Evolutionary conservation across 768 basidiomycete species (phyloP), one percentile per base, ranked within the genome.

Genomic region (Pisolithus orientalis): DNA sequence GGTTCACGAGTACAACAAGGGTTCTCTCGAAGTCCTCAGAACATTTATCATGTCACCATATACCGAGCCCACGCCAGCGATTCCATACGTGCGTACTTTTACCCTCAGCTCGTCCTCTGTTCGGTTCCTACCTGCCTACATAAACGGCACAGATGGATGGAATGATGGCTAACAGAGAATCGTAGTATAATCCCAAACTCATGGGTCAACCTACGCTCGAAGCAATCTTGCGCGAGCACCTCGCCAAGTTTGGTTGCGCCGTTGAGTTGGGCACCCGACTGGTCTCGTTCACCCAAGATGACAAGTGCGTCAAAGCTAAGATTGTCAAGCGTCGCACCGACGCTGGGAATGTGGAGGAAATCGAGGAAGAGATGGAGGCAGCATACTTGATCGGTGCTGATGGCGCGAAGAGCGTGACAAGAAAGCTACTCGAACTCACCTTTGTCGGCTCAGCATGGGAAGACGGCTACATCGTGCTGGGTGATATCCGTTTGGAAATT

Each of bases 181-280:
- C 13, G 5, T 14, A 67, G 63, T 52, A 37, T 17, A 53, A 54
- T 39, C 42, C 50, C 0, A 55, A 13, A 39, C 6, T 57, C 0
- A 45, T 67, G 11, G 66, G 64, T 21, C 70, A 71, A 44, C 53
- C 63, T 2, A 13, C 11, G 3, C 45, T 64, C 5, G 76, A 78
- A 53, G 63, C 56, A 0, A 56, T 62, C 29, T 17, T 59, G 3
- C 46, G 60, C 34, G 47, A 46, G 28, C 61, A 58, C 42, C 52
- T 65, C 17, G 57, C 58, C 29, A 60, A 59, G 8, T 52, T 59
- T 6, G 57, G 55, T 0, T 69, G 67, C 47, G 39, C 39, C 13
- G 67, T 79, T 13, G 77, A 82, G 54, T 50, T 72, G n/a, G 72
- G 71, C 14, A 75, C 74, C 1, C 75, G 76, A 51, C 69, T 81